A percentile compares a stretch with the other conserved stretches of the same genome.
phyloP scores from a whole-genome alignment of 305 asterid species.

The Fraxinus paxiana region DNA sequence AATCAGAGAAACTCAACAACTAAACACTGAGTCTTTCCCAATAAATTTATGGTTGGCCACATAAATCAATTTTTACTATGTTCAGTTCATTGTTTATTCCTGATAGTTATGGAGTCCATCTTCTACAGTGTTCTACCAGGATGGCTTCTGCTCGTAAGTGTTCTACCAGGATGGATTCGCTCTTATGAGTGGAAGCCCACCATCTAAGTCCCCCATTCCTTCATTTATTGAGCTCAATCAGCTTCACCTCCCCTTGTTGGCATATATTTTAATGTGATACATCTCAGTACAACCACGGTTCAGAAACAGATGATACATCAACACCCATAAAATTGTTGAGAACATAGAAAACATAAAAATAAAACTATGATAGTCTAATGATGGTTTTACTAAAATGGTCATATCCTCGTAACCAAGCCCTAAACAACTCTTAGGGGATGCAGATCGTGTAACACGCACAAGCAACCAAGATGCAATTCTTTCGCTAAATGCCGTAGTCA shows the following conservation, averaged over 20 bases:
- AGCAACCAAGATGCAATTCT: background rate
- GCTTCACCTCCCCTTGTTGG: background rate
- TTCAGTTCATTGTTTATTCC: too few species aligned
- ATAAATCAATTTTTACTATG: background rate
- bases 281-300: background rate
- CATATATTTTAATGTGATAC: background rate
- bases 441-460: background rate
- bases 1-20: background rate
- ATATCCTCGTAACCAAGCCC: background rate
- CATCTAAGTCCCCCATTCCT: background rate
- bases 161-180: background rate
- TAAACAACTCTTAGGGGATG: background rate
- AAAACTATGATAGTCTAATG: too few species aligned
- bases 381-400: background rate
- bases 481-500: background rate
- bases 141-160: background rate
- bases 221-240: background rate
- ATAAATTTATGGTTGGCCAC: background rate
- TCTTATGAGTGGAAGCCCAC: background rate
- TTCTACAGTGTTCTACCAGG: background rate
- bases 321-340: background rate
- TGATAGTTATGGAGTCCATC: background rate
- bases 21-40: background rate
- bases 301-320: background rate
- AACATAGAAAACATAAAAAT: background rate